A percentile compares a stretch with the other conserved stretches of the same genome.
These are phyloP conservation scores for Dionaea muscipula DNA, from an alignment of 179 eudicot species.

Conservation along the genomic window DNA sequence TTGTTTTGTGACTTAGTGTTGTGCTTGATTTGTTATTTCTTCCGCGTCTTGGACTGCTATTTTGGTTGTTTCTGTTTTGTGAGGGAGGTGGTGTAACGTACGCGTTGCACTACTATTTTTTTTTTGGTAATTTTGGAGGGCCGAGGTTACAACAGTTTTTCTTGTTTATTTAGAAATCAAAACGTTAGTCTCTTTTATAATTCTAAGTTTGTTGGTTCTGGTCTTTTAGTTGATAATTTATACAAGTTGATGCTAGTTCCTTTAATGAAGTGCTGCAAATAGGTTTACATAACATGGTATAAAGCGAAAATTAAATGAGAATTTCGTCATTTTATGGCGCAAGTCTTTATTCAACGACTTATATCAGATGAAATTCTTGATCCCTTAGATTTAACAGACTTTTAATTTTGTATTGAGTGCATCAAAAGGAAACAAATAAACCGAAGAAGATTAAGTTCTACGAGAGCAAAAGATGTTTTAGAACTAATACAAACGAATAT, in stretches of 20 bases:
- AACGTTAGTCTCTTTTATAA: too few relatives aligned
- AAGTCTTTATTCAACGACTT: not conserved
- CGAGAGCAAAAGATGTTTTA: not conserved
- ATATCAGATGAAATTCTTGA: not conserved
- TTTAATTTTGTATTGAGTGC: too few relatives aligned
- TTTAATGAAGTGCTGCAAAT: conserved; percentile 8
- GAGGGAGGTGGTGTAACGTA: too few relatives aligned
- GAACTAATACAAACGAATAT: not conserved
- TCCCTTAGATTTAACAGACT: not conserved
- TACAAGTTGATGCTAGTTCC: not conserved
- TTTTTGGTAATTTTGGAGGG: too few relatives aligned
- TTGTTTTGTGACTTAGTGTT: too few relatives aligned
- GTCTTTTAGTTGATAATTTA: not conserved
- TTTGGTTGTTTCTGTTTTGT: too few relatives aligned
- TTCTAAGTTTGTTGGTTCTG: too few relatives aligned
- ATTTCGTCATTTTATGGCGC: not conserved
- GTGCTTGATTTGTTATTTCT: too few relatives aligned
- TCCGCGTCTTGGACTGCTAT: too few relatives aligned
- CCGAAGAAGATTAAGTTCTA: not conserved
- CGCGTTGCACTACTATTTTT: too few relatives aligned
- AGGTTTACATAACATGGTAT: conserved; percentile 8
- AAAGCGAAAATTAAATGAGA: not conserved
- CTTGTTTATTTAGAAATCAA: not conserved
- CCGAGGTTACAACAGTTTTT: too few relatives aligned
- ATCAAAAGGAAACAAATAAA: not conserved